phyloP scores from a whole-genome alignment of 768 basidiomycete genomes.

The Kwoniella sp. region DNA sequence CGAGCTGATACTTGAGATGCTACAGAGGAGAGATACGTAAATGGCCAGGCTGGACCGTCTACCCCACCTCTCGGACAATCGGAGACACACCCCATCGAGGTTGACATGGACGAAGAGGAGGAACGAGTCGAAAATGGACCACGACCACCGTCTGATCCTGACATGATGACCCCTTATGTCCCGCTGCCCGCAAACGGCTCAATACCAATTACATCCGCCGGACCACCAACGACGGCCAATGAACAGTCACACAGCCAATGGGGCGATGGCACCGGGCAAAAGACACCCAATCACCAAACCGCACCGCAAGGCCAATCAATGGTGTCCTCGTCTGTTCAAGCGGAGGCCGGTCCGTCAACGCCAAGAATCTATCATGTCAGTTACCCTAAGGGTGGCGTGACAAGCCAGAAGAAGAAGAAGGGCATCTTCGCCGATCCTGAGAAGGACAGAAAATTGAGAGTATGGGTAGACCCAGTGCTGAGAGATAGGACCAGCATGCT shows the following conservation, averaged over 20 bases:
- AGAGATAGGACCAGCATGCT: conserved; percentile 3
- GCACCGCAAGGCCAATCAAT: background rate
- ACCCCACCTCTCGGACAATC: background rate
- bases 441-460: conserved; percentile 11
- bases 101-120: conserved; percentile 6
- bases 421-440: conserved; percentile 25
- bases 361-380: conserved; percentile 3
- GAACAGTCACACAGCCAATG: background rate
- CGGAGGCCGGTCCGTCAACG: conserved; percentile 11
- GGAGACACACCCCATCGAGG: background rate
- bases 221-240: background rate
- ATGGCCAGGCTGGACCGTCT: background rate
- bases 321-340: background rate
- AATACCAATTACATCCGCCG: background rate
- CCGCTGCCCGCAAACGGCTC: background rate
- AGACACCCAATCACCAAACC: too few species aligned
- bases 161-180: too few species aligned
- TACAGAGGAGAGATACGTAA: background rate
- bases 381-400: conserved; percentile 22
- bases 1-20: background rate
- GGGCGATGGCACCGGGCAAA: background rate
- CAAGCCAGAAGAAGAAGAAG: conserved; percentile 14
- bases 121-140: conserved; percentile 12
- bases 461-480: conserved; percentile 34
- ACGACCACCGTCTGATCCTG: background rate